Evolutionary conservation across 148 eudicot genomes (phyloP), one percentile per base, ranked within the genome.

Genomic region (Arbutus unedo): DNA sequence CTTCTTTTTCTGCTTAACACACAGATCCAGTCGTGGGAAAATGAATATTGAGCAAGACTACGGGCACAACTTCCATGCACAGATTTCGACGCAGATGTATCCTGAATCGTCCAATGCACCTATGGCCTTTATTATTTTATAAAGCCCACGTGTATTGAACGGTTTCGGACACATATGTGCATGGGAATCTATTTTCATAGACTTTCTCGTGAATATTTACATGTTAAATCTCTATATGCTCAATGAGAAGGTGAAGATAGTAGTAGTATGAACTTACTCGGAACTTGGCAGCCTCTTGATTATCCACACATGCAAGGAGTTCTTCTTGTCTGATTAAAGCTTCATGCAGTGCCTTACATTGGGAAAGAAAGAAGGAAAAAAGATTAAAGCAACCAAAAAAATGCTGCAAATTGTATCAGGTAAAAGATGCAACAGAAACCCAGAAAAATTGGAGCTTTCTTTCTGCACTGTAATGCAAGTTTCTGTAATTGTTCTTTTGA

Each of bases 251-350:
- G 49, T 43, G 6, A 18, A 72, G 3, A 72, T 8, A 16, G 41
- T 50, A 9, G 71, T 10, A 11, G 16, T 66, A 21, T 72, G 47
- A 45, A 82, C 89, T 86, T 66, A 93, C 95, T 88, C 81, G 81
- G 76, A 85, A 80, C 66, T 79, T 86, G 6, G 87, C 89, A 8
- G 82, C 88, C 86, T 87, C 85, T 86, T 92, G 92, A 50, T 86
- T 67, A 76, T 92, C 94, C n/a, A 92, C 81, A 45, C 88, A 91
- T 47, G 94, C 92, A 47, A 92, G 87, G 44, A 95, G 85, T 73
- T 95, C 97, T 66, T 91, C 95, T 86, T 95, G 98, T 90, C 87
- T 90, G 75, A 92, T 86, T 82, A 92, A 57, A 83, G 97, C 90
- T 90, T 93, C 97, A 59, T 93, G 90, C 82, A 95, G 86, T n/a